phyloP scores from a whole-genome alignment of 108 stramenopile genomes.

The Schizochytrium sp. region DNA sequence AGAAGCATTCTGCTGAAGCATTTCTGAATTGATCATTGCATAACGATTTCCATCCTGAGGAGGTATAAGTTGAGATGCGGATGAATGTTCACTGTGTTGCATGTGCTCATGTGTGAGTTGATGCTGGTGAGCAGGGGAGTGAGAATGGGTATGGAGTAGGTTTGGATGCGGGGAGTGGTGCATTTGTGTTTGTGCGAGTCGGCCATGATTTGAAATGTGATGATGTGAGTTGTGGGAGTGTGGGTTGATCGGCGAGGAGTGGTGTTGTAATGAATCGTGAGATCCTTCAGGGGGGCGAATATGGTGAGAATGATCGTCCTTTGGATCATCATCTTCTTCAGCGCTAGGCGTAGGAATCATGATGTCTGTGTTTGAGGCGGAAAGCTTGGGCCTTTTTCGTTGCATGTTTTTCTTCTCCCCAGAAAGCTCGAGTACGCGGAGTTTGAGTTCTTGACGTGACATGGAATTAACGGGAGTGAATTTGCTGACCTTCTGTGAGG shows the following conservation, averaged over 20 bases:
- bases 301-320: conserved; percentile 18
- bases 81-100: neutral
- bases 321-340: neutral
- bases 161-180: neutral
- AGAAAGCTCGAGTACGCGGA: conserved; percentile 18
- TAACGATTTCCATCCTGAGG: neutral
- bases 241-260: no score
- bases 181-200: no score
- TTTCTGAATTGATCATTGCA: neutral
- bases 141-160: neutral
- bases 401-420: conserved; percentile 31
- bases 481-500: conserved; percentile 2
- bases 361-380: conserved; percentile 1
- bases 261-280: no score
- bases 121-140: neutral
- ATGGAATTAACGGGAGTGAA: conserved; percentile 20
- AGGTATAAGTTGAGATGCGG: neutral
- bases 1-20: no score
- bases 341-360: conserved; percentile 7
- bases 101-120: conserved; percentile 17
- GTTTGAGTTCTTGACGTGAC: conserved; percentile 36
- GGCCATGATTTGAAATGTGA: no score
- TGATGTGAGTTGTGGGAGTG: no score
- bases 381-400: conserved; percentile 15
- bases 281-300: neutral